Conservation (phyloP, 345 rosid species). For the Rubroshorea leprosula region DNA sequence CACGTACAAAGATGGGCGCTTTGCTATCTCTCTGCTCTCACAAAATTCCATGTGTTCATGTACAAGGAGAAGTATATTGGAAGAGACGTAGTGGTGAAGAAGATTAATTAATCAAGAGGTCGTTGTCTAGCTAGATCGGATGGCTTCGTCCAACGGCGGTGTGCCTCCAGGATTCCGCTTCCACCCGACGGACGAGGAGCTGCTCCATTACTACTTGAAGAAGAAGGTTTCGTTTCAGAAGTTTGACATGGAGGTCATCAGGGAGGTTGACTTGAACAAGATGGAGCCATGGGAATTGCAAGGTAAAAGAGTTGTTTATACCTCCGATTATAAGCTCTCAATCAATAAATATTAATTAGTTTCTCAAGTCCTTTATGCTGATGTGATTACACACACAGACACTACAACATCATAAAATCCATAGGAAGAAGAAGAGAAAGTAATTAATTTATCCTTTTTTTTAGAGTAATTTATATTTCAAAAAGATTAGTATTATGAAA, state of each 20-base stretch:
- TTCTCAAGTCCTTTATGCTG: too few species aligned
- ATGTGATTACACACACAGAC: too few species aligned
- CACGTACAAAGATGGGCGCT: slow-evolving; percentile 9
- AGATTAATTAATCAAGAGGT: not conserved
- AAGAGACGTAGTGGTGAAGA: too few species aligned
- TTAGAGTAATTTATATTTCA: too few species aligned
- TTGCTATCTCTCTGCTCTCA: not conserved
- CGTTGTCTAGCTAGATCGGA: slow-evolving; percentile 9
- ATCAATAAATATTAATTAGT: too few species aligned
- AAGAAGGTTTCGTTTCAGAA: slow-evolving; percentile 84
- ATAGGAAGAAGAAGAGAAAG: too few species aligned
- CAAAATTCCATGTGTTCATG: not conserved
- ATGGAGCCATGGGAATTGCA: slow-evolving; percentile 99
- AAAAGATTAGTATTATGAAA: too few species aligned
- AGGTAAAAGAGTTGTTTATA: slow-evolving; percentile 37
- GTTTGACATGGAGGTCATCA: slow-evolving; percentile 93
- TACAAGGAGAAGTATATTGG: not conserved
- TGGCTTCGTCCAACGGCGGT: slow-evolving; percentile 69
- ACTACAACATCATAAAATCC: too few species aligned
- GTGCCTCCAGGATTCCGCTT: slow-evolving; percentile 97
- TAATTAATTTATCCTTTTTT: too few species aligned
- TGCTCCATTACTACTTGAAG: slow-evolving; percentile 88
- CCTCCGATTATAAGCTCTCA: not conserved
- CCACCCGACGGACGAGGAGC: slow-evolving; percentile 96
- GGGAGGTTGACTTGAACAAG: slow-evolving; percentile 94